These are phyloP conservation scores for Centella asiatica DNA, from an alignment of 129 eudicot species.

Conservation along the genomic window DNA sequence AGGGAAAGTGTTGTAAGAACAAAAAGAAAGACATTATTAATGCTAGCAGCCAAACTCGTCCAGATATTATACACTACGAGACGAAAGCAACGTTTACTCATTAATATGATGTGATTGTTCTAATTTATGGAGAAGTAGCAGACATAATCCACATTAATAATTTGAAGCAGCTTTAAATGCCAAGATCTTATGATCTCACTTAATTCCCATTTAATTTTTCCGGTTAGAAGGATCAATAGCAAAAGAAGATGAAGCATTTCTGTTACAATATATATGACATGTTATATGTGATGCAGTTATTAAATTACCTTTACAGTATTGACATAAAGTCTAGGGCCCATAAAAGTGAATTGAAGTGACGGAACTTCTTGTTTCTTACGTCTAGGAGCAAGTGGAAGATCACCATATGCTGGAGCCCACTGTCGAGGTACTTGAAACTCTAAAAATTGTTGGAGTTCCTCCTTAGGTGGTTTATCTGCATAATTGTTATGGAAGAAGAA, in stretches of 20 bases:
- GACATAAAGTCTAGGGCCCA: conserved; percentile 88
- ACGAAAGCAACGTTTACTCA: too few species aligned
- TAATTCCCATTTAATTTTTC: too few species aligned
- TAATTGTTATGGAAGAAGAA: too few species aligned
- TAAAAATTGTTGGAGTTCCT: conserved; percentile 84
- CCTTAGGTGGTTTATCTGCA: conserved; percentile 90
- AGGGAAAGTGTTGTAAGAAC: neutral
- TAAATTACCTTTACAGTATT: conserved; percentile 62
- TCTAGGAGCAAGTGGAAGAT: conserved; percentile 76
- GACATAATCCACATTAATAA: neutral
- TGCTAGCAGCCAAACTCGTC: neutral
- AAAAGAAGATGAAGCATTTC: neutral
- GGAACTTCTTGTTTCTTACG: conserved; percentile 68
- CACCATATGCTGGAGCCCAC: conserved; percentile 91
- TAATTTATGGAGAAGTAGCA: too few species aligned
- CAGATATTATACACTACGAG: too few species aligned
- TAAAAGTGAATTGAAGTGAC: conserved; percentile 64
- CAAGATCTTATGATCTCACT: neutral
- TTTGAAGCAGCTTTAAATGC: neutral
- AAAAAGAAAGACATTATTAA: neutral
- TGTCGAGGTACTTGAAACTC: conserved; percentile 94
- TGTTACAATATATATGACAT: neutral
- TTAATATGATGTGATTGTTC: too few species aligned
- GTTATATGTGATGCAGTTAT: neutral
- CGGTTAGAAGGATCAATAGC: neutral